Evolutionary conservation across 495 filamentous ascomycete genomes (phyloP).

Genomic region (Tuber melanosporum): DNA sequence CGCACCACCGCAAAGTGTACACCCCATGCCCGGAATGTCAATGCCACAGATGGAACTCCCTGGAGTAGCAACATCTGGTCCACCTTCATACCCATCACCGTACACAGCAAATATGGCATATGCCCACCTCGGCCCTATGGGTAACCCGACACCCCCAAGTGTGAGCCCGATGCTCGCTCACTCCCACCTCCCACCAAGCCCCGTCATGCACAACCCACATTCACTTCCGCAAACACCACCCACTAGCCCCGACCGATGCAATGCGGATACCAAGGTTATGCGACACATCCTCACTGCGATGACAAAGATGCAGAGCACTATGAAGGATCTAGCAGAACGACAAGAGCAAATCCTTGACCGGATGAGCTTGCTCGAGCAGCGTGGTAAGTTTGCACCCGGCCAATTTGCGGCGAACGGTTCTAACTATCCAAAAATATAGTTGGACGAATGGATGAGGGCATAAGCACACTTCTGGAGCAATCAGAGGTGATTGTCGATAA

Average conservation of each 20-base stretch:
- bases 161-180: conserved; percentile 36
- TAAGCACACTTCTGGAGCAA: conserved; percentile 40
- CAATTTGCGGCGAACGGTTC: neutral
- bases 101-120: conserved; percentile 38
- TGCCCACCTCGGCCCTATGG: conserved; percentile 33
- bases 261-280: conserved; percentile 38
- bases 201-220: conserved; percentile 32
- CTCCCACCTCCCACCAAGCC: conserved; percentile 37
- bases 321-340: conserved; percentile 42
- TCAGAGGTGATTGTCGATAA: conserved; percentile 41
- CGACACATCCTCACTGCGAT: conserved; percentile 40
- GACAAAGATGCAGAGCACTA: conserved; percentile 41
- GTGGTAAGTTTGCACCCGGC: conserved; percentile 30
- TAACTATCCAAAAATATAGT: conserved; percentile 24
- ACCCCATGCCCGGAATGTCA: conserved; percentile 28
- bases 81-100: conserved; percentile 33
- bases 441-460: conserved; percentile 35
- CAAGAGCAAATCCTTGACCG: conserved; percentile 41
- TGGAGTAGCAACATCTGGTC: conserved; percentile 27
- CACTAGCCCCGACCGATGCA: conserved; percentile 34
- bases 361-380: conserved; percentile 40
- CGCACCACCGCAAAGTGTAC: conserved; percentile 25
- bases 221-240: conserved; percentile 36
- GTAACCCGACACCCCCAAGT: conserved; percentile 29
- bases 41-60: conserved; percentile 38